phyloP scores from a whole-genome alignment of 352 stramenopile species.

The Pythium angustatum region DNA sequence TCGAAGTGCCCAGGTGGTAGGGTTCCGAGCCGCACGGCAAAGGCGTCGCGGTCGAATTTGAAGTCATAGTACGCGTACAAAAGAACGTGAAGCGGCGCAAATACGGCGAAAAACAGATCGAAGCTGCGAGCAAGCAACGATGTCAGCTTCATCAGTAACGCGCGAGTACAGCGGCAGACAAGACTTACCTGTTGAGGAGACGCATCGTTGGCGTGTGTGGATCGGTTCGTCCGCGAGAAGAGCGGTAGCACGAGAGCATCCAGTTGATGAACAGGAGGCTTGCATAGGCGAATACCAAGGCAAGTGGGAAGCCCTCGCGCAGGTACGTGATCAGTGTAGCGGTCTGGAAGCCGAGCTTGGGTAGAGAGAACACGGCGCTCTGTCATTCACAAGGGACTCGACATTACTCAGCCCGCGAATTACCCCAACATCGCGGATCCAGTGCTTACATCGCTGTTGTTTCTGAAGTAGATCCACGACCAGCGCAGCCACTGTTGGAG shows the following conservation, averaged over 20 bases:
- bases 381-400: slow-evolving; percentile 20
- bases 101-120: slow-evolving; percentile 65
- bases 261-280: slow-evolving; percentile 44
- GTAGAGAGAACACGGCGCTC: slow-evolving; percentile 44
- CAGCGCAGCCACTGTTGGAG: too few relatives aligned
- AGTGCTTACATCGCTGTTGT: too few relatives aligned
- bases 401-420: too few relatives aligned
- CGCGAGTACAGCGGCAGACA: too few relatives aligned
- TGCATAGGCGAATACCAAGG: slow-evolving; percentile 43
- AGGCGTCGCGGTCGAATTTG: slow-evolving; percentile 40
- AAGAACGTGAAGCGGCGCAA: slow-evolving; percentile 47
- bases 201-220: slow-evolving; percentile 9
- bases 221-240: slow-evolving; percentile 6
- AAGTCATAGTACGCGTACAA: slow-evolving; percentile 46
- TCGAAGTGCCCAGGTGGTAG: slow-evolving; percentile 37
- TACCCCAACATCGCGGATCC: too few relatives aligned
- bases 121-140: slow-evolving; percentile 26
- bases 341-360: slow-evolving; percentile 54
- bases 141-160: too few relatives aligned
- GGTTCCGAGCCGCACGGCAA: slow-evolving; percentile 34
- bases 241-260: slow-evolving; percentile 50
- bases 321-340: slow-evolving; percentile 45
- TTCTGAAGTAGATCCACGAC: too few relatives aligned
- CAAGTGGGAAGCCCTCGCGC: slow-evolving; percentile 42
- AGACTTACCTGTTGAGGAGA: slow-evolving; percentile 21